phyloP scores from a whole-genome alignment of 108 stramenopile genomes.

The Chaetoceros muelleri region DNA sequence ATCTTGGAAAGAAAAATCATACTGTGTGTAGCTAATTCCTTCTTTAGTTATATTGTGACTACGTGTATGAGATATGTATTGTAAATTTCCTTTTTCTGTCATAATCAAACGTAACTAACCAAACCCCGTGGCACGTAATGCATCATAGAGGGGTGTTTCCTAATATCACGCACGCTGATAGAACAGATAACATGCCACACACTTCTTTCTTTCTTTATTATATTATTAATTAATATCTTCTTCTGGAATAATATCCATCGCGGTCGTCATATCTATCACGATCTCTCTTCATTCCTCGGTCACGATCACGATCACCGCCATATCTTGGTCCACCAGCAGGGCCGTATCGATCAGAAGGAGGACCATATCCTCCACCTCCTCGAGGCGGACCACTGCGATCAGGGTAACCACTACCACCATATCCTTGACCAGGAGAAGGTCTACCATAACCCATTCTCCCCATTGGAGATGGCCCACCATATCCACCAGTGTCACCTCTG shows the following conservation, averaged over 20 bases:
- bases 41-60: too few relatives aligned
- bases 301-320: constrained; percentile 13
- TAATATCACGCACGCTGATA: too few relatives aligned
- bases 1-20: too few relatives aligned
- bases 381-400: constrained; percentile 15
- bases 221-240: constrained; percentile 16
- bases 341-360: constrained; percentile 6
- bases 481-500: constrained; percentile 2
- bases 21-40: too few relatives aligned
- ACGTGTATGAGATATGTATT: too few relatives aligned
- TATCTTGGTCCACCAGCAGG: constrained; percentile 11
- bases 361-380: constrained; percentile 19
- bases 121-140: too few relatives aligned
- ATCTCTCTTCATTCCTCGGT: constrained; percentile 4
- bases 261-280: background rate
- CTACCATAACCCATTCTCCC: constrained; percentile 33
- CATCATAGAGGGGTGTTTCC: too few relatives aligned
- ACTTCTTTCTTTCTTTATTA: too few relatives aligned
- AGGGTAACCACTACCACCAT: constrained; percentile 14
- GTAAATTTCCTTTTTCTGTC: too few relatives aligned
- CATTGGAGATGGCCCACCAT: constrained; percentile 11
- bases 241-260: constrained; percentile 22
- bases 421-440: constrained; percentile 19
- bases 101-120: too few relatives aligned
- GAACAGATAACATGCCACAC: too few relatives aligned